These are phyloP conservation scores for Acer yangbiense DNA, from an alignment of 345 rosid species.

Conservation along the genomic window DNA sequence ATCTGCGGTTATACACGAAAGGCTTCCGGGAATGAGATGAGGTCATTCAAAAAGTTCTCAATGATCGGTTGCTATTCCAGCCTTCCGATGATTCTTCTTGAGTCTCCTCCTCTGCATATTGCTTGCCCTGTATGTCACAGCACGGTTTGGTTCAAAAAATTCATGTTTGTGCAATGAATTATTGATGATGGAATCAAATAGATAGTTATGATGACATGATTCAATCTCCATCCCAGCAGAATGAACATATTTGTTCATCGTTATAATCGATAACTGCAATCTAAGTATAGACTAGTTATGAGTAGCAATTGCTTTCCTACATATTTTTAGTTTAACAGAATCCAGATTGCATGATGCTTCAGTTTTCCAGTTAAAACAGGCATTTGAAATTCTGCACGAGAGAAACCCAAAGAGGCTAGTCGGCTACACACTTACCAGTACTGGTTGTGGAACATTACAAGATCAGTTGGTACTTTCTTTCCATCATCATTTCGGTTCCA, in stretches of 20 bases:
- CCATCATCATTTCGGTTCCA: conserved; percentile 63
- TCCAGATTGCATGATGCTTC: neutral
- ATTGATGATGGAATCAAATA: neutral
- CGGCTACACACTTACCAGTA: conserved; percentile 31
- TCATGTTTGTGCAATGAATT: neutral
- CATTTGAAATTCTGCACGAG: neutral
- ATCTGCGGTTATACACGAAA: neutral
- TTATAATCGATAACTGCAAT: neutral
- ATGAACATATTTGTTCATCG: neutral
- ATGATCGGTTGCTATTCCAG: neutral
- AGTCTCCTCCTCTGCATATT: conserved; percentile 17
- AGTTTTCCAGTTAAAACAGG: neutral
- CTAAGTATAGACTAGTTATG: neutral
- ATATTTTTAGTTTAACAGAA: neutral
- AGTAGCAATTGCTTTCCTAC: neutral
- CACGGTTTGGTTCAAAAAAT: neutral
- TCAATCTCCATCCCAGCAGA: neutral
- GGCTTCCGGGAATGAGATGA: neutral
- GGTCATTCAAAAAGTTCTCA: neutral
- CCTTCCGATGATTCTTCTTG: neutral
- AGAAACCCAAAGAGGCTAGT: neutral
- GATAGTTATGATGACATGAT: neutral
- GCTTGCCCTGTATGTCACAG: conserved; percentile 6
- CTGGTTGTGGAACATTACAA: conserved; percentile 39
- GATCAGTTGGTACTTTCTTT: conserved; percentile 39